Conservation (phyloP, 257 asterid genomes). For the Marsdenia floribunda region DNA sequence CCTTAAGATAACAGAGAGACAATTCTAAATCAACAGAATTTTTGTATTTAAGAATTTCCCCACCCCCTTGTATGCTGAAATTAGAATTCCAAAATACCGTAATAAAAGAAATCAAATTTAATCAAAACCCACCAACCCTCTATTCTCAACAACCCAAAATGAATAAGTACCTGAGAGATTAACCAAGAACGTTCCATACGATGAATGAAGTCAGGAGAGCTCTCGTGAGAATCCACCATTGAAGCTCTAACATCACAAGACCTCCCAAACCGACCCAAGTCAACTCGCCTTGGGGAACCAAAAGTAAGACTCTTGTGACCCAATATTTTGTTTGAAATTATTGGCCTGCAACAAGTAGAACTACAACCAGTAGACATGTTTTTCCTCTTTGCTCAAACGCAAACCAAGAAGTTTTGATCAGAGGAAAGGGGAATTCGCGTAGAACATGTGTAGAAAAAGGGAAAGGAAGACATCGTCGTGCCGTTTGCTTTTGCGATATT, state of each 20-base stretch:
- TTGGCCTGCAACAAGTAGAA: not conserved
- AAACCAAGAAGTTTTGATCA: not conserved
- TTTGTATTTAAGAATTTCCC: not conserved
- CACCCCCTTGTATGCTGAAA: not conserved
- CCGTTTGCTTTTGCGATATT: too few relatives aligned
- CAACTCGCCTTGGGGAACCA: constrained; percentile 3
- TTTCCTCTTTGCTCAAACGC: not conserved
- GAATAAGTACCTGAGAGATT: constrained; percentile 61
- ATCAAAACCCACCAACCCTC: not conserved
- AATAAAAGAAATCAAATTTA: not conserved
- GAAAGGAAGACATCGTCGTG: too few relatives aligned
- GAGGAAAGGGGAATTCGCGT: not conserved
- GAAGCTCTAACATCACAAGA: constrained; percentile 55
- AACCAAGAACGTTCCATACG: constrained; percentile 92
- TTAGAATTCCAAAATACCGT: not conserved
- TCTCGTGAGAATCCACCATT: constrained; percentile 57
- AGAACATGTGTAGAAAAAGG: too few relatives aligned
- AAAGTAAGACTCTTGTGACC: constrained; percentile 6
- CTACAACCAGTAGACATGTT: constrained; percentile 7
- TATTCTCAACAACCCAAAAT: not conserved
- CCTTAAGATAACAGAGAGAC: not conserved
- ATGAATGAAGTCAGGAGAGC: constrained; percentile 42
- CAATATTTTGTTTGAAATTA: constrained; percentile 9
- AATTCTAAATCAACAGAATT: not conserved
- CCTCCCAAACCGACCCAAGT: constrained; percentile 17